Conservation (phyloP, 1,284 basidiomycete species). For the Rhizoctonia solani region DNA sequence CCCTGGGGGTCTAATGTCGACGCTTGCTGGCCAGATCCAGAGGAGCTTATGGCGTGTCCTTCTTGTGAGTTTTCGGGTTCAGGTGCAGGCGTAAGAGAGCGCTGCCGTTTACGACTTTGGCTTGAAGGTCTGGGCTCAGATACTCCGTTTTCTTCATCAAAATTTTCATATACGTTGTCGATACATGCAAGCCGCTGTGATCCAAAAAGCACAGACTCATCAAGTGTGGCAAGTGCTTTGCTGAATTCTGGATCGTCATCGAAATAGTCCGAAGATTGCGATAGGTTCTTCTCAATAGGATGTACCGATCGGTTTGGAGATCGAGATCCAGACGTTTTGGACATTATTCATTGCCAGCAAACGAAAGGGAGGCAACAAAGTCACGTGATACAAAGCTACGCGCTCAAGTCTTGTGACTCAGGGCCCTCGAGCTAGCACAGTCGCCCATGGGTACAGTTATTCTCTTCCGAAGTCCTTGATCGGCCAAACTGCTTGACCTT, state of each 20-base stretch:
- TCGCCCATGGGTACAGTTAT: too few species aligned
- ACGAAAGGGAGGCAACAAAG: too few species aligned
- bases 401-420: too few species aligned
- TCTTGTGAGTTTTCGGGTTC: constrained; percentile 25
- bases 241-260: constrained; percentile 30
- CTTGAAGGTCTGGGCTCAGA: neutral
- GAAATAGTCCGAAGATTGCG: constrained; percentile 27
- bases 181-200: constrained; percentile 23
- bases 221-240: constrained; percentile 11
- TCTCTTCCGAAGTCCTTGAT: too few species aligned
- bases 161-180: neutral
- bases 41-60: neutral
- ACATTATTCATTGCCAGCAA: neutral
- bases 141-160: neutral
- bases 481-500: too few species aligned
- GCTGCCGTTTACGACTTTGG: constrained; percentile 20
- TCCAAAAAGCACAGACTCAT: constrained; percentile 20
- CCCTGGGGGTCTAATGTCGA: neutral
- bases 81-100: neutral
- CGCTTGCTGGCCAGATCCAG: neutral
- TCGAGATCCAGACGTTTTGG: neutral
- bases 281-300: constrained; percentile 5
- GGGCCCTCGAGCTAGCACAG: too few species aligned
- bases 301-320: neutral
- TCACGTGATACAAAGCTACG: too few species aligned